A percentile compares a stretch with the other conserved stretches of the same genome.
These are phyloP conservation scores for Aspergillus ostianus DNA, from an alignment of 495 filamentous ascomycete genomes.

Conservation along the genomic window DNA sequence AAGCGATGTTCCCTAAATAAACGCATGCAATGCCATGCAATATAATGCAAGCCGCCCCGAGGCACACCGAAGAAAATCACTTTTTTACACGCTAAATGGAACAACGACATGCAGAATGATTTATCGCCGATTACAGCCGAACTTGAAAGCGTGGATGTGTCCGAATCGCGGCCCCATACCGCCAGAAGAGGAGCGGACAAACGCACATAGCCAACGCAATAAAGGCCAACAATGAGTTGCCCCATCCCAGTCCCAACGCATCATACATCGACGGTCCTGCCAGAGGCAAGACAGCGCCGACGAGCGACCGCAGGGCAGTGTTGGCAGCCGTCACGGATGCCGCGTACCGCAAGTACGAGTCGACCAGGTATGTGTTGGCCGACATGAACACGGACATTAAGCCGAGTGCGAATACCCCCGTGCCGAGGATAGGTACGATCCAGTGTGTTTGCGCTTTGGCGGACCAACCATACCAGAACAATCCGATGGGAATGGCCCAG, in stretches of 20 bases:
- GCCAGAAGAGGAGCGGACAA: conserved; percentile 40
- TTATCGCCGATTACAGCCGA: conserved; percentile 8
- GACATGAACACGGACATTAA: conserved; percentile 49
- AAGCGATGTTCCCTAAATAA: background rate
- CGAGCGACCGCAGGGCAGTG: conserved; percentile 55
- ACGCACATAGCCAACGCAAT: conserved; percentile 40
- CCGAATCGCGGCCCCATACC: conserved; percentile 35
- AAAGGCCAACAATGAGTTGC: conserved; percentile 46
- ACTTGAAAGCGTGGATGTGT: conserved; percentile 24
- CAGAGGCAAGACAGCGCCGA: conserved; percentile 56
- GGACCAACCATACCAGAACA: conserved; percentile 76
- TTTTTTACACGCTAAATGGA: background rate
- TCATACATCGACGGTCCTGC: conserved; percentile 44
- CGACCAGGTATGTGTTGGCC: conserved; percentile 67
- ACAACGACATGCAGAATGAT: background rate
- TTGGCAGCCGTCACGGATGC: conserved; percentile 65
- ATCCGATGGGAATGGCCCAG: conserved; percentile 53
- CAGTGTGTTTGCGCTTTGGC: conserved; percentile 54
- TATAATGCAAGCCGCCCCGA: background rate
- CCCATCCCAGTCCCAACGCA: conserved; percentile 44
- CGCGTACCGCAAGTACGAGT: conserved; percentile 64
- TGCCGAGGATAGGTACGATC: conserved; percentile 65
- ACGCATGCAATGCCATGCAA: background rate
- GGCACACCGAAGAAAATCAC: background rate
- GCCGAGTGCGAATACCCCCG: conserved; percentile 64